These are phyloP conservation scores for Afroboletus lepidellus DNA, from an alignment of 1,284 basidiomycete genomes.

Conservation along the genomic window DNA sequence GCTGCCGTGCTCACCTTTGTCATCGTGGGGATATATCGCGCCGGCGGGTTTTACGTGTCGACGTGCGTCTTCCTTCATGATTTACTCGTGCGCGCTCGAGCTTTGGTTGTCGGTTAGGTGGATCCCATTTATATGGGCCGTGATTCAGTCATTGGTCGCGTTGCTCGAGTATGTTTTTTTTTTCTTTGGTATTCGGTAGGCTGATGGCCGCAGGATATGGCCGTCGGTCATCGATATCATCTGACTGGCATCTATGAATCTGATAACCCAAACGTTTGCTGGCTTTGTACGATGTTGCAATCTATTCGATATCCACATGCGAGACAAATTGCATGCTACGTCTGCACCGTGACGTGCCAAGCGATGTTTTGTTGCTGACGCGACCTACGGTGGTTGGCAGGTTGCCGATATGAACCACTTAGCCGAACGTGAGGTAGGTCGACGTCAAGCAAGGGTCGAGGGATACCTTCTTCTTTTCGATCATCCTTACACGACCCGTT, in stretches of 20 bases:
- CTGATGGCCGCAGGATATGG: constrained; percentile 45
- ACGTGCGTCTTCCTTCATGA: background rate
- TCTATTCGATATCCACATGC: background rate
- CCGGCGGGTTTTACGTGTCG: background rate
- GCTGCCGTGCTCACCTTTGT: constrained; percentile 73
- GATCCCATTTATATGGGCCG: constrained; percentile 77
- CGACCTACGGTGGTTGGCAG: background rate
- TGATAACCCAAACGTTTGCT: background rate
- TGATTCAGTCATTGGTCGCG: constrained; percentile 67
- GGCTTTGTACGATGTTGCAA: background rate
- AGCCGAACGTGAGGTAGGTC: constrained; percentile 4
- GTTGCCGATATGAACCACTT: constrained; percentile 4
- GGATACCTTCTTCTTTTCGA: constrained; percentile 6
- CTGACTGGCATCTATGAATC: constrained; percentile 17
- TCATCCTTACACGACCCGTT: background rate
- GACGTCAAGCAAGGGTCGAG: constrained; percentile 15
- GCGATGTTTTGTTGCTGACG: background rate
- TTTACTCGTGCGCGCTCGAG: background rate
- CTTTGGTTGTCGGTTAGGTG: constrained; percentile 46
- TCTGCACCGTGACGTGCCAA: background rate
- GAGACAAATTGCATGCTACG: background rate
- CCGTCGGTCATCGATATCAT: constrained; percentile 57
- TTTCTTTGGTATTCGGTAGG: background rate
- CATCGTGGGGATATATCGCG: constrained; percentile 45
- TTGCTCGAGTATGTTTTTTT: constrained; percentile 57